Evolutionary conservation across 495 filamentous ascomycete genomes (phyloP), one percentile per base, ranked within the genome.

Genomic region (Margaritispora aquatica): DNA sequence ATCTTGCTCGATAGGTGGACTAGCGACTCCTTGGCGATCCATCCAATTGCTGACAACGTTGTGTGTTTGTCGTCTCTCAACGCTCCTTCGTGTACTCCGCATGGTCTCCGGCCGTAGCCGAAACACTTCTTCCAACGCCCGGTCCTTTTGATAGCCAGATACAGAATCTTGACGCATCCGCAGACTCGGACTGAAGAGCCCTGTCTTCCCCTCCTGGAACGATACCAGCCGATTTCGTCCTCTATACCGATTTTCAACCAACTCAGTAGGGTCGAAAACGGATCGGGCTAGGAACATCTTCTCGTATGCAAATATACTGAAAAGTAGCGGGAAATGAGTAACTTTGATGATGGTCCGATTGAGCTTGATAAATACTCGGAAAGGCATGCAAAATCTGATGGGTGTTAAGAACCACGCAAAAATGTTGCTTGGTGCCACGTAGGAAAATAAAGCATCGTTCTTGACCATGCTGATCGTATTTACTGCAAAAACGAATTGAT

Each of bases 381-480:
- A 89, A 0, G 90, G 85, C 72, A 96, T 80, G 59, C 83, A 67
- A 68, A 85, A 95, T 55, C 90, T 80, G 27, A 93, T 71, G 2
- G 93, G 92, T 55, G 89, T 87, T 19, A 94, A 73, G 2, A 90
- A 61, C 92, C 91, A 97, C 29, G 88, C 90, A 54, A 96, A 75
- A 34, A 96, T 85, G 66, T 97, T 97, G 15, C 86, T 85, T 0
- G 92, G 92, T 0, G 90, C 88, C 57, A 96, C 79, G 65, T 97
- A 96, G 15, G 90, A 92, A 74, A 96, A 97, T 0, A 96, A 76
- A 0, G 89, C 88, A 68, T 97, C 92, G 21, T 90, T 95, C 68
- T 97, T 97, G 53, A 96, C 92, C 88, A 97, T 89, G 2, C 91
- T 94, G 36, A 96, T 92, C 5, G 90, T 91, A 63, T 96, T 96